Evolutionary conservation across 306 rosid species (phyloP).

Genomic region (Biancaea sappan): DNA sequence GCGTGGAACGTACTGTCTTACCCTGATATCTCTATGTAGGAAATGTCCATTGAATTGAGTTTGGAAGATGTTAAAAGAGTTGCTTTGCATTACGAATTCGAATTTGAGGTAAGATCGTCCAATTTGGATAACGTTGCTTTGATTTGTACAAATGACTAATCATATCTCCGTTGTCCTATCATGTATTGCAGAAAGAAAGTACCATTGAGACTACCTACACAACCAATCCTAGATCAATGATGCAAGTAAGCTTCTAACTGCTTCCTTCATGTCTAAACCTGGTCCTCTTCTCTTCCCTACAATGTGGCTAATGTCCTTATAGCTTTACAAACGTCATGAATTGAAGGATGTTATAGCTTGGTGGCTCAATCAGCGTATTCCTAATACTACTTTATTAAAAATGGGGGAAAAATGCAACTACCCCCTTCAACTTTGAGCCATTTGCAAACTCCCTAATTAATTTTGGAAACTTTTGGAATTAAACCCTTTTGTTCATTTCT

Average conservation of each 20-base stretch:
- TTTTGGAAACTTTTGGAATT: background rate
- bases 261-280: background rate
- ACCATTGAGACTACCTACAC: conserved; percentile 86
- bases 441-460: too few relatives aligned
- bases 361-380: background rate
- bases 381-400: background rate
- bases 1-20: conserved; percentile 1
- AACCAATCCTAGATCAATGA: conserved; percentile 85
- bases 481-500: background rate
- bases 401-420: background rate
- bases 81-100: conserved; percentile 80
- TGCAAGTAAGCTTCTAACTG: conserved; percentile 73
- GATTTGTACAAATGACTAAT: conserved; percentile 10
- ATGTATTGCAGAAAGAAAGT: conserved; percentile 71
- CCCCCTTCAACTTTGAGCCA: background rate
- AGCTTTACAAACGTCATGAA: background rate
- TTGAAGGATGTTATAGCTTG: background rate
- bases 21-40: conserved; percentile 49
- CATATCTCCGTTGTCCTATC: conserved; percentile 25
- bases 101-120: conserved; percentile 66
- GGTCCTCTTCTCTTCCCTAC: background rate
- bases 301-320: background rate
- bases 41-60: conserved; percentile 92
- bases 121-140: conserved; percentile 11
- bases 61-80: conserved; percentile 89